Conservation (phyloP, 2,329 filamentous ascomycete genomes). For the Fusarium abutilonis region DNA sequence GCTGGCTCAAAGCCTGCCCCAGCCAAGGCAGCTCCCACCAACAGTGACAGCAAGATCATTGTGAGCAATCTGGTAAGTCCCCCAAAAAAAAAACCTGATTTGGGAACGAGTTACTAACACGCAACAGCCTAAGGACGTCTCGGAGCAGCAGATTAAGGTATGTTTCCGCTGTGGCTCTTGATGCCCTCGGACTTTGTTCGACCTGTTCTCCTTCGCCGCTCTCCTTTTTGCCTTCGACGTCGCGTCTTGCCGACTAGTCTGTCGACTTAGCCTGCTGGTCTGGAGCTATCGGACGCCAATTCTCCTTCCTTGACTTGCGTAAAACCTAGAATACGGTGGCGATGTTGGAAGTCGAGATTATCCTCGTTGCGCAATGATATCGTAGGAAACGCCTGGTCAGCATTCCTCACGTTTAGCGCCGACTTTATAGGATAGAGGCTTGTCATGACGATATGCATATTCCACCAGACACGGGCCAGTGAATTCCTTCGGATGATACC, state of each 20-base stretch:
- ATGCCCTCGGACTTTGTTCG: conserved; percentile 76
- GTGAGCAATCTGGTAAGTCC: conserved; percentile 94
- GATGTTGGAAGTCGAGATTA: conserved; percentile 67
- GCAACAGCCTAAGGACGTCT: conserved; percentile 89
- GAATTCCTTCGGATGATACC: conserved; percentile 46
- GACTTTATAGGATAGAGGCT: conserved; percentile 42
- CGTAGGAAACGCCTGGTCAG: conserved; percentile 63
- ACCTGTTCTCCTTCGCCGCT: conserved; percentile 59
- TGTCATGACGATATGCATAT: conserved; percentile 32
- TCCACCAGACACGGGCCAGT: conserved; percentile 35
- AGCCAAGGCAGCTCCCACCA: conserved; percentile 68
- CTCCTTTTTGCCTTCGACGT: conserved; percentile 50
- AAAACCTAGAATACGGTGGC: conserved; percentile 47
- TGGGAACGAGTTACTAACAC: conserved; percentile 57
- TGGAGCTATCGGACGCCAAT: conserved; percentile 44
- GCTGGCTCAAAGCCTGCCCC: conserved; percentile 69
- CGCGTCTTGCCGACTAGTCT: conserved; percentile 36
- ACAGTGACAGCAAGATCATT: conserved; percentile 92
- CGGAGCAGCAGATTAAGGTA: conserved; percentile 99
- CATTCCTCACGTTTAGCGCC: conserved; percentile 49
- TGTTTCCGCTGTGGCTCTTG: conserved; percentile 87
- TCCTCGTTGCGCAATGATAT: conserved; percentile 61
- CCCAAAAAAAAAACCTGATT: background rate
- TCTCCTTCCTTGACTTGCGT: conserved; percentile 48
- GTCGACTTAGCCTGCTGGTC: conserved; percentile 30